Base-by-base conservation (phyloP, 768 basidiomycete species). In the Trametes cingulata region DNA sequence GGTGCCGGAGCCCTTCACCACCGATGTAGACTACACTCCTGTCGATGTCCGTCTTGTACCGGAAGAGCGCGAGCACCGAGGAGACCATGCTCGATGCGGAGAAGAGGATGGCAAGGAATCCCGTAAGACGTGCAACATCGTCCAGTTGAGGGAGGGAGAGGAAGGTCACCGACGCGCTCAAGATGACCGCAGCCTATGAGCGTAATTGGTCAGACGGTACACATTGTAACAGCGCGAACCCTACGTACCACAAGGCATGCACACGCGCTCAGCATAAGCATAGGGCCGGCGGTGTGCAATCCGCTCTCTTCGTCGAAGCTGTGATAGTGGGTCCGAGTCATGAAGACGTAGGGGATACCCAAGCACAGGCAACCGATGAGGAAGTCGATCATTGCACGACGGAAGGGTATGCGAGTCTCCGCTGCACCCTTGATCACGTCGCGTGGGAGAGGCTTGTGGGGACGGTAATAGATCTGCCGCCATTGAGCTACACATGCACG, bases 131-230 rank as follows among this genome's bases (percentile, higher is more conserved):
- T 56, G 86, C 75, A 62, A 86, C 63, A 59, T 76, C 80, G 71
- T 87, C 86, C 72, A 93, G 65, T 39, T 86, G 88, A 66, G 91
- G 90, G 53, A 93, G 80, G 51, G 88, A 83, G 69, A 93, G 81
- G 74, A 92, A 86, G 25, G 90, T 91, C 57, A 91, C 87, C 40
- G 90, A 89, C 33, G 90, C 87, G 65, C 91, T 91, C 58, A 93
- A 76, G 22, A 92, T 80, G 58, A 92, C 80, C 27, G 91, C 91
- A 66, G 90, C 89, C 91, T 93, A 71, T 48, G 62, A 35, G 27
- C 33, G 41, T 20, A 14, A 24, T 48, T 36, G 22, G 41, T 24
- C 15, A n/a, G 10, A 37, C n/a, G 25, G 40, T 41, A 41, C 4
- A 40, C 24, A 10, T 0, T 13, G 45, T 0, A 24, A 33, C n/a